Evolutionary conservation across 345 rosid genomes (phyloP).

Genomic region (Aquilaria sinensis): DNA sequence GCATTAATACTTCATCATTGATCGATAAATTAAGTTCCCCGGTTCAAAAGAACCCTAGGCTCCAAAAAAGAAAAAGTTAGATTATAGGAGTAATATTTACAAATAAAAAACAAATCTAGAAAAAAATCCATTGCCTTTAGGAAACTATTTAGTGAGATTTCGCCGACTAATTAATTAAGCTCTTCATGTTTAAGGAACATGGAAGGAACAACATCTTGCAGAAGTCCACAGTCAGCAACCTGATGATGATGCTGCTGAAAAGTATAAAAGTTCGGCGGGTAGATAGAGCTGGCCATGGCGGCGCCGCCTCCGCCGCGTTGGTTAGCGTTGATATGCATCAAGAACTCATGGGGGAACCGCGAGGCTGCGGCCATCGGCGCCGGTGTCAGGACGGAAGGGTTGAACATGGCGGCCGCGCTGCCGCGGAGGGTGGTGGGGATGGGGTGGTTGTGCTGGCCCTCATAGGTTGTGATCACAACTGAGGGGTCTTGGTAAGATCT

Average conservation of each 20-base stretch:
- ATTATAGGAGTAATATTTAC: not conserved
- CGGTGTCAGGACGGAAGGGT: slow-evolving; percentile 29
- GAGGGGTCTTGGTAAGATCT: slow-evolving; percentile 85
- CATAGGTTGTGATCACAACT: slow-evolving; percentile 84
- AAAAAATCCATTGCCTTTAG: not conserved
- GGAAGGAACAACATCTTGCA: slow-evolving; percentile 78
- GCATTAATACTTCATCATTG: no score
- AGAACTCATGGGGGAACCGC: slow-evolving; percentile 32
- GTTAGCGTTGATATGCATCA: slow-evolving; percentile 16
- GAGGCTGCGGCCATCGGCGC: slow-evolving; percentile 23
- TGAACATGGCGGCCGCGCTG: slow-evolving; percentile 38
- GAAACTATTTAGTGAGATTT: no score
- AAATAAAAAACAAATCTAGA: not conserved
- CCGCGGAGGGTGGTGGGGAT: slow-evolving; percentile 69
- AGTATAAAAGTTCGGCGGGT: slow-evolving; percentile 29
- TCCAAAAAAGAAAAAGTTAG: slow-evolving; percentile 3
- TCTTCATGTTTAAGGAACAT: slow-evolving; percentile 55
- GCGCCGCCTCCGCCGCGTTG: slow-evolving; percentile 3
- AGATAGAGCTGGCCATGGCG: slow-evolving; percentile 9
- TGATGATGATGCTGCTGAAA: slow-evolving; percentile 22
- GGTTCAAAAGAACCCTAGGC: not conserved
- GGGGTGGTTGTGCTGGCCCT: slow-evolving; percentile 85
- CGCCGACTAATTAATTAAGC: slow-evolving; percentile 21
- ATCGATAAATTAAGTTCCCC: no score
- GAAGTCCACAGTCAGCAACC: slow-evolving; percentile 59